phyloP scores from a whole-genome alignment of 1,284 basidiomycete genomes.

The Lignosus rhinocerotis region DNA sequence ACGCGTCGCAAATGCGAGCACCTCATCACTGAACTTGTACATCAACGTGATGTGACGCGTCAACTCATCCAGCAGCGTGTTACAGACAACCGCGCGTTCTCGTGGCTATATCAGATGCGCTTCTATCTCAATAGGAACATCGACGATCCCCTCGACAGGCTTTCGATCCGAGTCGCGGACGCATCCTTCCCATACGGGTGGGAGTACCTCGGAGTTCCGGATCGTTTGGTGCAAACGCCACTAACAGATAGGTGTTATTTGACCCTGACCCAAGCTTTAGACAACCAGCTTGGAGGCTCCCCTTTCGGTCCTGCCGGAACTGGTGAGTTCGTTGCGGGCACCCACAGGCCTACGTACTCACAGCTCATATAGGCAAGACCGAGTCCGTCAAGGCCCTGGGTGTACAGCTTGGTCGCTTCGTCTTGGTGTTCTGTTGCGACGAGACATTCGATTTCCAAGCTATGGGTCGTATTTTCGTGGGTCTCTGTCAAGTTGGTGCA shows the following conservation, averaged over 20 bases:
- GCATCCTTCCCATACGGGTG: slow-evolving; percentile 96
- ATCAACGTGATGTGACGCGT: slow-evolving; percentile 94
- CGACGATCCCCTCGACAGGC: slow-evolving; percentile 78
- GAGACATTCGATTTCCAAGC: slow-evolving; percentile 99
- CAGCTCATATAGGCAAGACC: slow-evolving; percentile 77
- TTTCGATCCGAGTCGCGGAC: slow-evolving; percentile 86
- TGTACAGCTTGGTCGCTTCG: slow-evolving; percentile 95
- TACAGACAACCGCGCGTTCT: slow-evolving; percentile 72
- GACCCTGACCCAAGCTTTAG: slow-evolving; percentile 94
- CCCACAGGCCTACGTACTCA: slow-evolving; percentile 1
- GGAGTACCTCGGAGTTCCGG: slow-evolving; percentile 97
- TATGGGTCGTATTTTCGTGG: slow-evolving; percentile 99
- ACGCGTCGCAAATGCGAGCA: slow-evolving; percentile 98
- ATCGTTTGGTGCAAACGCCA: slow-evolving; percentile 97
- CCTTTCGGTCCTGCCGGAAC: slow-evolving; percentile 99
- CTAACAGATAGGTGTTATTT: slow-evolving; percentile 98
- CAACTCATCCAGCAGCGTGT: slow-evolving; percentile 73
- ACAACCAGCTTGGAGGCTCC: slow-evolving; percentile 93
- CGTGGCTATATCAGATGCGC: slow-evolving; percentile 98
- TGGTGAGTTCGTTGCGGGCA: slow-evolving; percentile 45
- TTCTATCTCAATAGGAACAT: slow-evolving; percentile 84
- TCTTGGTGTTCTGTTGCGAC: slow-evolving; percentile 99
- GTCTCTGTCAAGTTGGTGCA: slow-evolving; percentile 97
- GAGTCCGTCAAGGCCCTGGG: slow-evolving; percentile 99
- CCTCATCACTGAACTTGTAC: slow-evolving; percentile 97